phyloP scores from a whole-genome alignment of 192 early-diverging fungal species.

The Podila epicladia region DNA sequence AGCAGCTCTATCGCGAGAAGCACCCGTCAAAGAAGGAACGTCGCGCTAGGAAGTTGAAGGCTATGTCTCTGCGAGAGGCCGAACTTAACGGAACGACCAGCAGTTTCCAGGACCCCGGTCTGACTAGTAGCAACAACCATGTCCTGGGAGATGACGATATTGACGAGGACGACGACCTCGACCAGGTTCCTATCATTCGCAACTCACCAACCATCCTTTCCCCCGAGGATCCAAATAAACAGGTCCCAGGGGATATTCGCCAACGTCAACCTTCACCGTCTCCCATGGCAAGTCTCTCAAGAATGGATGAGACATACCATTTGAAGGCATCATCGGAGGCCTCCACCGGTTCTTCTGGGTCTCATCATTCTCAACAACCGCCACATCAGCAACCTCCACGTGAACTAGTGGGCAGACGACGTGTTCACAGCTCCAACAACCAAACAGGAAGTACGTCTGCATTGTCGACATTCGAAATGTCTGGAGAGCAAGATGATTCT shows the following conservation, averaged over 20 bases:
- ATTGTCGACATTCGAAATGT: not conserved
- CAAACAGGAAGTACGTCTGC: not conserved
- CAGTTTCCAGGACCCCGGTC: constrained; percentile 22
- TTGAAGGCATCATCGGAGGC: constrained; percentile 15
- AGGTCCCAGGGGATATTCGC: constrained; percentile 35
- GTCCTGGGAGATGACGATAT: constrained; percentile 31
- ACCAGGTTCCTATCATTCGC: constrained; percentile 38
- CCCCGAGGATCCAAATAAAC: constrained; percentile 37
- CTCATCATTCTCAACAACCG: constrained; percentile 1
- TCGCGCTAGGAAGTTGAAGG: constrained; percentile 41
- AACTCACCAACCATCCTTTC: constrained; percentile 44
- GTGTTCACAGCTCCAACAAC: constrained; percentile 24
- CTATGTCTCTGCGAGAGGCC: constrained; percentile 21
- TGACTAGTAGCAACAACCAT: constrained; percentile 22
- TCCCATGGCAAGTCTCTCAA: constrained; percentile 30
- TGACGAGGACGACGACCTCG: constrained; percentile 32
- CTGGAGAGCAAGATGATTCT: constrained; percentile 3
- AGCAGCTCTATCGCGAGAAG: constrained; percentile 63
- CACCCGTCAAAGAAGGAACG: constrained; percentile 50
- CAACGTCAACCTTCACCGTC: constrained; percentile 40
- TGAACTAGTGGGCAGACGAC: constrained; percentile 33
- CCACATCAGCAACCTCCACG: constrained; percentile 7
- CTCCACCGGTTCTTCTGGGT: not conserved
- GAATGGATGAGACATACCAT: constrained; percentile 31
- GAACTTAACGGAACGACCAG: constrained; percentile 25